Percentiles rank a stretch among this genome's conserved stretches.
Conservation (phyloP, 2,329 filamentous ascomycete species). For the Fusarium goolgardi region DNA sequence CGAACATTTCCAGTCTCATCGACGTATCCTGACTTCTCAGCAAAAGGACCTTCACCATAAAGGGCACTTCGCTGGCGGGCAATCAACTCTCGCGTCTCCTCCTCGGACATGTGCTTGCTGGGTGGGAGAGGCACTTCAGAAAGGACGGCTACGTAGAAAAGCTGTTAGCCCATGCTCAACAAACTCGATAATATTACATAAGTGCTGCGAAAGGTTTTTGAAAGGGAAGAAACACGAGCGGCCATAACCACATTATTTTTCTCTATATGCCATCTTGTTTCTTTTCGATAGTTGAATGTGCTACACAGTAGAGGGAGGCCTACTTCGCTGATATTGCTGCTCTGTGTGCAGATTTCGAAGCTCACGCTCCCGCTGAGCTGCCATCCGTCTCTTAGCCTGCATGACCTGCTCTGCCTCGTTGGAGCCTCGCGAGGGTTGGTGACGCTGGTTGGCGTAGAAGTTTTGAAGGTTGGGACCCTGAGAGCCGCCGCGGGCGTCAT, state of each 20-base stretch:
- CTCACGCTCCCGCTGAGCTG: constrained; percentile 97
- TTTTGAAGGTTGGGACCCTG: constrained; percentile 85
- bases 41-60: constrained; percentile 82
- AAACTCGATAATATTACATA: constrained; percentile 46
- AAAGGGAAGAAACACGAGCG: constrained; percentile 44
- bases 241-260: constrained; percentile 47
- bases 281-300: constrained; percentile 56
- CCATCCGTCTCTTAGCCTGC: constrained; percentile 99
- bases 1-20: constrained; percentile 75
- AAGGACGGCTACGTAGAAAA: constrained; percentile 62
- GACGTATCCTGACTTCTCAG: constrained; percentile 73
- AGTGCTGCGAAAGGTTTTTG: constrained; percentile 40
- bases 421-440: constrained; percentile 84
- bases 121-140: constrained; percentile 55
- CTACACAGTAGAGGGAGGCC: constrained; percentile 82
- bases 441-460: constrained; percentile 94
- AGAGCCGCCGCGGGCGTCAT: constrained; percentile 74
- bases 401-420: constrained; percentile 98
- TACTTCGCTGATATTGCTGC: constrained; percentile 99
- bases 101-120: constrained; percentile 91
- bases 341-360: constrained; percentile 99
- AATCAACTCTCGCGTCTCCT: constrained; percentile 95
- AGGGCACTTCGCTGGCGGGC: constrained; percentile 94
- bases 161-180: constrained; percentile 54
- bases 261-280: constrained; percentile 55